Conservation (phyloP, 2,329 filamentous ascomycete species). For the Elsinoe batatas region DNA sequence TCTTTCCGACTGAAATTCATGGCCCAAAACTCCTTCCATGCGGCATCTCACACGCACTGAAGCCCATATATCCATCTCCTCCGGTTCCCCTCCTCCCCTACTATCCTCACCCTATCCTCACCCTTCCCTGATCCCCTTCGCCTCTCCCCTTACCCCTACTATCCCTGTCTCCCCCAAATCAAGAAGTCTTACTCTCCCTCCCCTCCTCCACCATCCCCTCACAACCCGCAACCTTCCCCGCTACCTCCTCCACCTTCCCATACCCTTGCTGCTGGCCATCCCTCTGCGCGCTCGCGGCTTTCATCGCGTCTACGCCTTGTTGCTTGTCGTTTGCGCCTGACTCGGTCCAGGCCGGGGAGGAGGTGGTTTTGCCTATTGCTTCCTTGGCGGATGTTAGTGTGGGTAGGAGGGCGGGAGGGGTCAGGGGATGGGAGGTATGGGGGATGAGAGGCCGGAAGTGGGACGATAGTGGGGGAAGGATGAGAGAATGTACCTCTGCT, state of each 20-base stretch:
- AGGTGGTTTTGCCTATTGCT: conserved; percentile 51
- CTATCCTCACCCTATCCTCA: background rate
- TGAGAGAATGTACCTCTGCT: conserved; percentile 44
- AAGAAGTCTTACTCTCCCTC: conserved; percentile 34
- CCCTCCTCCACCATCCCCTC: conserved; percentile 61
- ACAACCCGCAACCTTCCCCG: conserved; percentile 54
- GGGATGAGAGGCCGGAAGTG: conserved; percentile 1
- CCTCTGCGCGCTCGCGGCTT: conserved; percentile 47
- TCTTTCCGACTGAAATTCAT: no score
- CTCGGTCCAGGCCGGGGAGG: conserved; percentile 52
- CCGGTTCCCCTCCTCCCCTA: no score
- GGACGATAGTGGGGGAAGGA: background rate
- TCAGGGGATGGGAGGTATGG: background rate
- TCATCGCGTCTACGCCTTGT: conserved; percentile 53
- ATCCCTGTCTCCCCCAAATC: no score
- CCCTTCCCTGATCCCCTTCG: background rate
- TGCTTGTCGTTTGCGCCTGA: conserved; percentile 57
- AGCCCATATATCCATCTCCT: background rate
- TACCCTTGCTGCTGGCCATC: conserved; percentile 46
- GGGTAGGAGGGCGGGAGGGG: background rate
- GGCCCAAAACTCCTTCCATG: no score
- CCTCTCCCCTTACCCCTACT: background rate
- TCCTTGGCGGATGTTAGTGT: conserved; percentile 32
- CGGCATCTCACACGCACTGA: no score
- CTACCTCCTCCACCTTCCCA: conserved; percentile 55